Evolutionary conservation across 805 yeast genomes (phyloP).

Genomic region (Candida glaebosa): DNA sequence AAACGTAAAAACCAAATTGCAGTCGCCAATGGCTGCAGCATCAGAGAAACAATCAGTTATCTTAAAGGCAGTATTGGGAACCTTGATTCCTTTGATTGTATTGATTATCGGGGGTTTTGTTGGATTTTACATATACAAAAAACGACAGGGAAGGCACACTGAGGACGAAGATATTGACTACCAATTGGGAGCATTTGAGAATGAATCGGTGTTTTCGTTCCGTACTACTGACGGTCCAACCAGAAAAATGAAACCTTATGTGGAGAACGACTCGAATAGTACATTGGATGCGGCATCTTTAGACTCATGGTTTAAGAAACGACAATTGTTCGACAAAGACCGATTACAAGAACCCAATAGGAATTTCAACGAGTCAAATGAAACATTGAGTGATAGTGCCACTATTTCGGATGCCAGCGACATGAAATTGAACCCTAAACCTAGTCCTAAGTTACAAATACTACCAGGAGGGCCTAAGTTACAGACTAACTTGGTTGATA

Average conservation of each 20-base stretch:
- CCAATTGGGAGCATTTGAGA: constrained; percentile 19
- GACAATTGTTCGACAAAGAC: constrained; percentile 41
- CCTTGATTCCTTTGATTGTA: constrained; percentile 31
- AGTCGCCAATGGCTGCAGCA: neutral
- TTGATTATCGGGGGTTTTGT: constrained; percentile 11
- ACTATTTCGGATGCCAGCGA: constrained; percentile 4
- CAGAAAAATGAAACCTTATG: constrained; percentile 2
- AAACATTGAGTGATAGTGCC: constrained; percentile 14
- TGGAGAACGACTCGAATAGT: constrained; percentile 28
- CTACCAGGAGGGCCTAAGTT: neutral
- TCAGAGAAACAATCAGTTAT: constrained; percentile 6
- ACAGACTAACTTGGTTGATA: constrained; percentile 5
- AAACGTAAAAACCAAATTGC: constrained; percentile 6
- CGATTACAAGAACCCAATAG: constrained; percentile 11
- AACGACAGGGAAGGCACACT: constrained; percentile 14
- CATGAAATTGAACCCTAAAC: neutral
- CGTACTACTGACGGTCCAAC: constrained; percentile 3
- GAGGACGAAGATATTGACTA: constrained; percentile 25
- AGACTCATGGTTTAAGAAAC: constrained; percentile 50
- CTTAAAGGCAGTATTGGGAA: constrained; percentile 34
- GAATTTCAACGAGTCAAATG: constrained; percentile 30
- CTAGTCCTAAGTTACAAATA: neutral
- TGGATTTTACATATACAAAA: constrained; percentile 16
- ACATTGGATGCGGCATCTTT: constrained; percentile 47
- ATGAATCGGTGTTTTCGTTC: constrained; percentile 10